These are phyloP conservation scores for Simplicillium sp. DNA, from an alignment of 2,329 filamentous ascomycete species.

Conservation along the genomic window DNA sequence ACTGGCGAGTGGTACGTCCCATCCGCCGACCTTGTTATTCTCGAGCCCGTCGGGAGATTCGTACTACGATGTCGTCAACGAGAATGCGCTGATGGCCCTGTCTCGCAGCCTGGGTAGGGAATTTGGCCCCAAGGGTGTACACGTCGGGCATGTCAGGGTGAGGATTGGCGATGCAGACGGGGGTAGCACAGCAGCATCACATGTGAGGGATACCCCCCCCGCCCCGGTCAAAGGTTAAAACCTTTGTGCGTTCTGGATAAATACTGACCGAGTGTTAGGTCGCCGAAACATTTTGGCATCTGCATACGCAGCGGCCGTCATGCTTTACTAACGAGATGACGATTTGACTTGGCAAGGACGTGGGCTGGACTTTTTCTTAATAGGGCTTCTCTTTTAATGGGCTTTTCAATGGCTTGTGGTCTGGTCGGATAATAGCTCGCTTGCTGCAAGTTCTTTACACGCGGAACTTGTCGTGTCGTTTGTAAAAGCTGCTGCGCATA, in stretches of 20 bases:
- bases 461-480: too few relatives aligned
- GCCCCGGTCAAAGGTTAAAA: neutral
- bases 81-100: conserved; percentile 5
- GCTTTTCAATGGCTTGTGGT: too few relatives aligned
- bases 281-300: conserved; percentile 4
- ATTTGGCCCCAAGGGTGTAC: conserved; percentile 3
- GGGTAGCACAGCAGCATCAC: too few relatives aligned
- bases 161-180: neutral
- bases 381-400: too few relatives aligned
- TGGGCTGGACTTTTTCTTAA: too few relatives aligned
- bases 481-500: too few relatives aligned
- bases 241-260: too few relatives aligned
- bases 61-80: neutral
- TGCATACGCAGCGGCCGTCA: conserved; percentile 4
- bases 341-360: too few relatives aligned
- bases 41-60: neutral
- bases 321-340: conserved; percentile 5
- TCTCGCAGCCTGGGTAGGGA: conserved; percentile 4
- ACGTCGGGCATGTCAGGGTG: conserved; percentile 2
- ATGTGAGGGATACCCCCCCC: neutral
- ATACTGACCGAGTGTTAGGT: neutral
- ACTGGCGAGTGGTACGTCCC: neutral
- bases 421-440: too few relatives aligned
- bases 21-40: conserved; percentile 3
- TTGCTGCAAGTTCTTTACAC: too few relatives aligned